These are phyloP conservation scores for Saururus chinensis DNA, from an alignment of 164 flowering plant species.

Conservation along the genomic window DNA sequence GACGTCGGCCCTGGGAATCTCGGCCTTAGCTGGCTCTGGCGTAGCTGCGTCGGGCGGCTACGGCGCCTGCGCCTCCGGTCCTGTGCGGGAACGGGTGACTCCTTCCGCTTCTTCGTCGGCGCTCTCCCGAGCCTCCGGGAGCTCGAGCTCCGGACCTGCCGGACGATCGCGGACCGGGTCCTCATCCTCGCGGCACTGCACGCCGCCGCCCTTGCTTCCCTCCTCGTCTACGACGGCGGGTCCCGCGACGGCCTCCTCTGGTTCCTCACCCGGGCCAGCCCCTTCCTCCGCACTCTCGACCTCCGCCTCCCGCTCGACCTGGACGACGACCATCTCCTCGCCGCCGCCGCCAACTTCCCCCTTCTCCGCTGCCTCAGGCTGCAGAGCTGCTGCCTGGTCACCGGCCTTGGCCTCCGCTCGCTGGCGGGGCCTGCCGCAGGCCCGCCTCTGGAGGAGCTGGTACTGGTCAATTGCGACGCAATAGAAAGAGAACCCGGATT, in stretches of 20 bases:
- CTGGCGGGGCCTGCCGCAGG: constrained; percentile 25
- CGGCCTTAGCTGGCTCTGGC: constrained; percentile 26
- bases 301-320: constrained; percentile 80
- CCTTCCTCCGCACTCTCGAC: constrained; percentile 37
- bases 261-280: constrained; percentile 30
- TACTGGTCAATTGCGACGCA: constrained; percentile 62
- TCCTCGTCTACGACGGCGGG: constrained; percentile 70
- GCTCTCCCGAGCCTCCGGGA: constrained; percentile 37
- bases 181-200: constrained; percentile 41
- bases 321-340: constrained; percentile 41
- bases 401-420: constrained; percentile 49
- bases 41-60: constrained; percentile 47
- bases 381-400: constrained; percentile 75
- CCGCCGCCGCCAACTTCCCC: constrained; percentile 33
- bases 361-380: constrained; percentile 39
- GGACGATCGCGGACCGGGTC: constrained; percentile 45
- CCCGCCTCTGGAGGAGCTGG: constrained; percentile 45
- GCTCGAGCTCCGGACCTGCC: constrained; percentile 54
- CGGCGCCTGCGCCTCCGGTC: constrained; percentile 51
- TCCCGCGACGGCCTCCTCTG: constrained; percentile 42
- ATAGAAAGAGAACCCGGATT: constrained; percentile 64
- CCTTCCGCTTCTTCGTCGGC: constrained; percentile 16
- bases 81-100: constrained; percentile 54
- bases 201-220: constrained; percentile 33
- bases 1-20: constrained; percentile 39